Evolutionary conservation across 2,329 filamentous ascomycete genomes (phyloP).

Genomic region (Talaromyces albobiverticillius): DNA sequence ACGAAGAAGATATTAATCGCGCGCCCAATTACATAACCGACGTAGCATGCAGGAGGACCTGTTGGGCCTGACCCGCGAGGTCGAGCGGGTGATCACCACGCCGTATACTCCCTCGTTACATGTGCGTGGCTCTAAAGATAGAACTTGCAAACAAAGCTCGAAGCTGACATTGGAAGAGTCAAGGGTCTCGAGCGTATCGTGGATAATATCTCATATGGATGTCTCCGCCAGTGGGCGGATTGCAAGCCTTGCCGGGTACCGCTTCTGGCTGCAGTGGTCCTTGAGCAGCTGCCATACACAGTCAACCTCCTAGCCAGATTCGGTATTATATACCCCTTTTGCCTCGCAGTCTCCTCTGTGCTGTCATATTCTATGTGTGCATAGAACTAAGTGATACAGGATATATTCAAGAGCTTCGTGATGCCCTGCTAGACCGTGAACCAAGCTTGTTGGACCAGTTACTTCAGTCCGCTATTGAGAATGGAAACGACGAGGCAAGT

Average conservation of each 20-base stretch:
- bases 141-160: not conserved
- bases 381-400: constrained; percentile 22
- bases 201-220: constrained; percentile 26
- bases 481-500: constrained; percentile 30
- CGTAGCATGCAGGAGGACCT: constrained; percentile 25
- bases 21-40: too few relatives aligned
- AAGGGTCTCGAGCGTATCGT: constrained; percentile 31
- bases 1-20: too few relatives aligned
- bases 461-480: constrained; percentile 28
- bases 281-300: constrained; percentile 51
- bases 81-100: constrained; percentile 47
- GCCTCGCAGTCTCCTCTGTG: not conserved
- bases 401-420: constrained; percentile 25
- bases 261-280: constrained; percentile 43
- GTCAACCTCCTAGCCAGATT: constrained; percentile 51
- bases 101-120: constrained; percentile 51
- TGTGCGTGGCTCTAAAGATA: constrained; percentile 31
- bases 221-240: constrained; percentile 46
- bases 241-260: constrained; percentile 50
- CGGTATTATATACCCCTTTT: constrained; percentile 30
- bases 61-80: constrained; percentile 35
- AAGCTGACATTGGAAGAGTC: not conserved
- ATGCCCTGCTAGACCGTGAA: constrained; percentile 31
- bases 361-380: not conserved
- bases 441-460: constrained; percentile 34